A percentile compares a stretch with the other conserved stretches of the same genome.
These are phyloP conservation scores for Ophiostoma pallidulum DNA, from an alignment of 2,329 filamentous ascomycete genomes.

Conservation along the genomic window DNA sequence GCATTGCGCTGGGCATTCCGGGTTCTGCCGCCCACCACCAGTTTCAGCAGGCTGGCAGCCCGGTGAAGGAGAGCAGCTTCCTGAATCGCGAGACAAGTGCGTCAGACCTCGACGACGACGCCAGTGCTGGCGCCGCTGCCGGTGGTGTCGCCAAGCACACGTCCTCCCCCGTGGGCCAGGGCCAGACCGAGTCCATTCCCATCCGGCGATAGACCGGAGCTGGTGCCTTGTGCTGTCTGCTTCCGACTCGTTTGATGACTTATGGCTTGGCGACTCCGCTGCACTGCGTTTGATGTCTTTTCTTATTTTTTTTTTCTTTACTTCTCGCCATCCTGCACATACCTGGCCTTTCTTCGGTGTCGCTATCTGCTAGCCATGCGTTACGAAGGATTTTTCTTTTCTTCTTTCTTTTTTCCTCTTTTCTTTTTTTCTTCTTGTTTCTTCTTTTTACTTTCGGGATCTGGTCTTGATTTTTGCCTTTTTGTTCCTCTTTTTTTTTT, in stretches of 20 bases:
- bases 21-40: conserved; percentile 29
- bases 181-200: conserved; percentile 44
- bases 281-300: conserved; percentile 1
- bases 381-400: conserved; percentile 1
- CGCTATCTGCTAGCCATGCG: neutral
- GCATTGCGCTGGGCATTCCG: conserved; percentile 32
- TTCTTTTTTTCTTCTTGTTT: neutral
- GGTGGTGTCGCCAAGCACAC: conserved; percentile 16
- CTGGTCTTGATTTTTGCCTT: neutral
- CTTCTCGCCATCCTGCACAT: neutral
- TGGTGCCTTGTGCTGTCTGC: neutral
- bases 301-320: conserved; percentile 3
- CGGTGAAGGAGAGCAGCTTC: conserved; percentile 84
- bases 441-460: neutral
- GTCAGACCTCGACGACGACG: conserved; percentile 35
- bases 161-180: conserved; percentile 7
- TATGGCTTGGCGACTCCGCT: neutral
- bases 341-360: neutral
- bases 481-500: neutral
- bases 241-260: neutral
- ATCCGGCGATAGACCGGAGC: conserved; percentile 45
- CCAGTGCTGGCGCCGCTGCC: conserved; percentile 10
- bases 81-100: conserved; percentile 72
- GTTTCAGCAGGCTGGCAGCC: conserved; percentile 58
- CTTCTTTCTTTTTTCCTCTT: neutral